These are phyloP conservation scores for Botrytis deweyae DNA, from an alignment of 2,329 filamentous ascomycete species.

Conservation along the genomic window DNA sequence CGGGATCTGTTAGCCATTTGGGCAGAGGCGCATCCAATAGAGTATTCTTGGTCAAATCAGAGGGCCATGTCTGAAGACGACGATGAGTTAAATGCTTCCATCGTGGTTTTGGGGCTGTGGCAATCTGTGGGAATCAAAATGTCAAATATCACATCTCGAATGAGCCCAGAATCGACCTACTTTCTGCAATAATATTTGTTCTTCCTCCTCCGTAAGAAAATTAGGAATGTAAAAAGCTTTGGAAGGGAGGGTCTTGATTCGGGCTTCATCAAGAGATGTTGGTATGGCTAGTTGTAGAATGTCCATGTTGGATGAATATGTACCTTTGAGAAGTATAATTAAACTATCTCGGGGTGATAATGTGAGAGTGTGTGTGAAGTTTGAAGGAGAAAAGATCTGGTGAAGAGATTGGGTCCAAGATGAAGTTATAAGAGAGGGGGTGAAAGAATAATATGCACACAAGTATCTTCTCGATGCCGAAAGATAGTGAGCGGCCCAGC, in stretches of 20 bases:
- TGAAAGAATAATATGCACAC: neutral
- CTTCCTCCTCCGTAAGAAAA: conserved; percentile 78
- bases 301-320: conserved; percentile 16
- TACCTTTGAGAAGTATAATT: neutral
- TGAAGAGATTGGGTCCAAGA: neutral
- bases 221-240: conserved; percentile 81
- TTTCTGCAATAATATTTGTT: conserved; percentile 68
- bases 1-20: conserved; percentile 68
- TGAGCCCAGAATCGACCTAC: conserved; percentile 44
- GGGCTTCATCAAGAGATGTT: conserved; percentile 49
- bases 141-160: conserved; percentile 2
- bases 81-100: conserved; percentile 91
- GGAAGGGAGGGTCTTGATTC: conserved; percentile 57
- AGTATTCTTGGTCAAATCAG: conserved; percentile 73
- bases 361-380: neutral
- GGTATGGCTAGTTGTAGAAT: conserved; percentile 25
- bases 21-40: conserved; percentile 75
- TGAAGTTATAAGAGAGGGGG: too few relatives aligned
- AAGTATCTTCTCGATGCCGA: neutral
- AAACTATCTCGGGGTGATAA: neutral
- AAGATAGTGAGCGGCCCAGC: neutral
- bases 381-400: neutral
- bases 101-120: conserved; percentile 65
- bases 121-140: conserved; percentile 44
- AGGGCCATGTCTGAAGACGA: conserved; percentile 87